phyloP scores from a whole-genome alignment of 1,139 yeast species.

The Torulaspora globosa region DNA sequence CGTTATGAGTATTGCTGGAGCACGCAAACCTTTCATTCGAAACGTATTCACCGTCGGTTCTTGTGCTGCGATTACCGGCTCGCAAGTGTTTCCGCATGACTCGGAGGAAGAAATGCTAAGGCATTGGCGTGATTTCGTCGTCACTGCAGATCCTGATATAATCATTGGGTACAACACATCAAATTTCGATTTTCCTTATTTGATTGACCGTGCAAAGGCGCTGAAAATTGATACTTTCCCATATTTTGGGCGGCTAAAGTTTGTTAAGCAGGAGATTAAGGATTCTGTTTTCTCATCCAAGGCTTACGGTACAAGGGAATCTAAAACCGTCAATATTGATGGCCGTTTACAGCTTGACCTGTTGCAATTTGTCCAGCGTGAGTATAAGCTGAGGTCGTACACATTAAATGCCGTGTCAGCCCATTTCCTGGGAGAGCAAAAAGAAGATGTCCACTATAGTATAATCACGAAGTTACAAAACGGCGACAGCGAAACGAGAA shows the following conservation, averaged over 20 bases:
- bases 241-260: slow-evolving; percentile 72
- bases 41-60: slow-evolving; percentile 91
- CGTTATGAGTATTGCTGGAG: slow-evolving; percentile 78
- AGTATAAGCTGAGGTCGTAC: slow-evolving; percentile 88
- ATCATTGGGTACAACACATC: slow-evolving; percentile 94
- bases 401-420: slow-evolving; percentile 95
- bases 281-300: slow-evolving; percentile 86
- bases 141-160: slow-evolving; percentile 87
- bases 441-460: slow-evolving; percentile 96
- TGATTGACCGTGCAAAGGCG: slow-evolving; percentile 80
- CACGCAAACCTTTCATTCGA: slow-evolving; percentile 76
- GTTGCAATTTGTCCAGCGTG: slow-evolving; percentile 89
- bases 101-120: slow-evolving; percentile 78
- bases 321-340: slow-evolving; percentile 85
- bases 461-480: slow-evolving; percentile 92
- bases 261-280: slow-evolving; percentile 68
- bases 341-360: slow-evolving; percentile 95
- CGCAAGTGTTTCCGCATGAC: slow-evolving; percentile 74
- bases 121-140: slow-evolving; percentile 82
- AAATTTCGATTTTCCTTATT: slow-evolving; percentile 91
- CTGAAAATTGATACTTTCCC: slow-evolving; percentile 68
- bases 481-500: slow-evolving; percentile 86
- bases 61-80: slow-evolving; percentile 91
- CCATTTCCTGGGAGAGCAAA: slow-evolving; percentile 88
- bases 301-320: slow-evolving; percentile 95